Conservation (phyloP, 2,329 filamentous ascomycete species). For the Cladosporium colombiae region DNA sequence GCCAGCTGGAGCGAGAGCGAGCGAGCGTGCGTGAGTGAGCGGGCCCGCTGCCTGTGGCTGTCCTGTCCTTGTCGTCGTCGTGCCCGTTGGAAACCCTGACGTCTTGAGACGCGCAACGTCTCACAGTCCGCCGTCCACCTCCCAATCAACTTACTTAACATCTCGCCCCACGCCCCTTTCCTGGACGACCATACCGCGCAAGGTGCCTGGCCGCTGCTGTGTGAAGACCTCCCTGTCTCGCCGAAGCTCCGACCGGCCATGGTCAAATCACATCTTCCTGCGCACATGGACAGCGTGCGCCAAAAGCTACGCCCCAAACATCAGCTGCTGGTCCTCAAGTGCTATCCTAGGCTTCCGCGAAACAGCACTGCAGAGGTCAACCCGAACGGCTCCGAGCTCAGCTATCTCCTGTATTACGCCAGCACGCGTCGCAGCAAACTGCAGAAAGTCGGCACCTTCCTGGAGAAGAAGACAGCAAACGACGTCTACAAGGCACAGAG, state of each 20-base stretch:
- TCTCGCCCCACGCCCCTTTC: slow-evolving; percentile 1
- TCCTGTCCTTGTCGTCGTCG: neutral
- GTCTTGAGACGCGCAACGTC: slow-evolving; percentile 16
- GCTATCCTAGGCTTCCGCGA: slow-evolving; percentile 91
- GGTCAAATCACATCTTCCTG: slow-evolving; percentile 32
- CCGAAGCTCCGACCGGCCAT: slow-evolving; percentile 23
- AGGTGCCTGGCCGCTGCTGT: slow-evolving; percentile 11
- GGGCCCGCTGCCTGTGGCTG: neutral
- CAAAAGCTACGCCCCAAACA: slow-evolving; percentile 51
- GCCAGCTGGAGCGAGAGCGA: neutral
- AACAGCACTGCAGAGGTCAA: slow-evolving; percentile 82
- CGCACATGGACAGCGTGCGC: slow-evolving; percentile 31
- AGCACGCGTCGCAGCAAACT: slow-evolving; percentile 93
- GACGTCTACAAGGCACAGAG: slow-evolving; percentile 89
- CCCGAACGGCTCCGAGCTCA: slow-evolving; percentile 94
- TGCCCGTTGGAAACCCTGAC: slow-evolving; percentile 9
- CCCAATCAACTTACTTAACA: neutral
- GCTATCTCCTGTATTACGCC: slow-evolving; percentile 95
- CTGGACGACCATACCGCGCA: slow-evolving; percentile 3
- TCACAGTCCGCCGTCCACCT: neutral
- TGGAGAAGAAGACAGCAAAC: slow-evolving; percentile 89
- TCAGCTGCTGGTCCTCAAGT: slow-evolving; percentile 93
- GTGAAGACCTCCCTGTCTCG: slow-evolving; percentile 1
- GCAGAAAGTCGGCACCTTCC: slow-evolving; percentile 90
- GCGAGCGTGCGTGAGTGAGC: neutral